A percentile compares a stretch with the other conserved stretches of the same genome.
Conservation (phyloP, 306 rosid genomes). For the peach (Prunus persica) region DNA sequence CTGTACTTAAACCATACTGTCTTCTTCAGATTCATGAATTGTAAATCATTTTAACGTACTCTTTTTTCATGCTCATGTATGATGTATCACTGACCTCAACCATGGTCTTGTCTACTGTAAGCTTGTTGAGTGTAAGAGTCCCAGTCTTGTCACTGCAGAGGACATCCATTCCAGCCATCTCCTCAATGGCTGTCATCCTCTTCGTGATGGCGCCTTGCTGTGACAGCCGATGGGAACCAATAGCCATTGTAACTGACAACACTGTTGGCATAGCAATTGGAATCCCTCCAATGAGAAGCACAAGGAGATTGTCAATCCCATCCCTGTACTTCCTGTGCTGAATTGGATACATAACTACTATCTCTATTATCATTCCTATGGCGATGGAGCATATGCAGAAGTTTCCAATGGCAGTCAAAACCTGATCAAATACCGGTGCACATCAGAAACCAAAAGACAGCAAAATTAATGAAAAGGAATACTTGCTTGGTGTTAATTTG, state of each 20-base stretch:
- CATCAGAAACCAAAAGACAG: slow-evolving; percentile 4
- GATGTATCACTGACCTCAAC: slow-evolving; percentile 47
- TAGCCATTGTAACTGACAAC: slow-evolving; percentile 94
- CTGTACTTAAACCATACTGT: background rate
- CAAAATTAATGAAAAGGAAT: background rate
- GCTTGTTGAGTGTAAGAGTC: slow-evolving; percentile 84
- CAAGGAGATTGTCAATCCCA: slow-evolving; percentile 86
- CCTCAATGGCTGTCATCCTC: slow-evolving; percentile 98
- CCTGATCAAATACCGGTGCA: slow-evolving; percentile 39
- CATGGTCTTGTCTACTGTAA: slow-evolving; percentile 73
- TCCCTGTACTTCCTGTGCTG: slow-evolving; percentile 65
- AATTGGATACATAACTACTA: slow-evolving; percentile 82
- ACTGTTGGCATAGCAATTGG: slow-evolving; percentile 98
- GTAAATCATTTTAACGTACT: background rate
- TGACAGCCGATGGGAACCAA: slow-evolving; percentile 82
- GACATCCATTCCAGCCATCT: slow-evolving; percentile 97
- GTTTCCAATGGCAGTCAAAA: slow-evolving; percentile 85
- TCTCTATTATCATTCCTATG: slow-evolving; percentile 61
- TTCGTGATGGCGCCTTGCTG: slow-evolving; percentile 93
- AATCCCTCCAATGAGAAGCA: slow-evolving; percentile 91
- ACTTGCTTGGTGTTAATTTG: background rate
- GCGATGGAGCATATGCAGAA: slow-evolving; percentile 92
- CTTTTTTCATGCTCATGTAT: background rate
- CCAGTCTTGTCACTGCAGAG: slow-evolving; percentile 92
- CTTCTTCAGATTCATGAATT: background rate